Evolutionary conservation across 129 eudicot genomes (phyloP), one percentile per base, ranked within the genome.

Genomic region (Kitagawia praeruptora): DNA sequence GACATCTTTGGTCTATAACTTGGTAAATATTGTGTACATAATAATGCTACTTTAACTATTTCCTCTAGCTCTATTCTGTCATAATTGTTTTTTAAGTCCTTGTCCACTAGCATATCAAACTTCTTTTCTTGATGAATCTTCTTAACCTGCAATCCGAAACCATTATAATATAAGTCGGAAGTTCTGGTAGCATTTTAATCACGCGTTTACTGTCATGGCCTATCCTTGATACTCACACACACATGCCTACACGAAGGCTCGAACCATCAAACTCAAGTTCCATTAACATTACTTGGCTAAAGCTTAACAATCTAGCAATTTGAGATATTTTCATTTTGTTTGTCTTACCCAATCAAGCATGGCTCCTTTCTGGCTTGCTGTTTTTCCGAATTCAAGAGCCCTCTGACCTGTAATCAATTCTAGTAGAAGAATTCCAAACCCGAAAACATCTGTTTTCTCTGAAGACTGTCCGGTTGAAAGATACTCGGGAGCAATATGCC

Each of bases 401-500:
- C 87, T 85, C 66, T 88, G 93, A 5, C 98, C 97, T 46, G 98
- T 93, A 81, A 91, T 89, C 74, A 93, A 77, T 80, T 93, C 98
- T 7, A 91, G 87, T 45, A 93, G 81, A 67, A 93, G 91, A 83
- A 93, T 93, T 23, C 99, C 99, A 12, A 92, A 96, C 51, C 99
- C 99, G 38, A 92, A 96, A 66, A 94, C 98, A 31, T 94, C 98
- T 37, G 98, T 94, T 86, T 94, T 94, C 79, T 94, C 98, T 0
- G 98, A 94, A 39, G 98, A 92, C 71, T 91, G 98, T 51, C 98
- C 98, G 2, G 98, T 94, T 28, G 98, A 94, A 74, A 94, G 92
- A 77, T 88, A 94, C 84, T 94, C 98, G 2, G 98, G 98, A 31
- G 98, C 98, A 74, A 94, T 94, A 79, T 94, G 98, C 10, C 98